Conservation (phyloP, 106 monocot genomes). For the Allium fistulosum region DNA sequence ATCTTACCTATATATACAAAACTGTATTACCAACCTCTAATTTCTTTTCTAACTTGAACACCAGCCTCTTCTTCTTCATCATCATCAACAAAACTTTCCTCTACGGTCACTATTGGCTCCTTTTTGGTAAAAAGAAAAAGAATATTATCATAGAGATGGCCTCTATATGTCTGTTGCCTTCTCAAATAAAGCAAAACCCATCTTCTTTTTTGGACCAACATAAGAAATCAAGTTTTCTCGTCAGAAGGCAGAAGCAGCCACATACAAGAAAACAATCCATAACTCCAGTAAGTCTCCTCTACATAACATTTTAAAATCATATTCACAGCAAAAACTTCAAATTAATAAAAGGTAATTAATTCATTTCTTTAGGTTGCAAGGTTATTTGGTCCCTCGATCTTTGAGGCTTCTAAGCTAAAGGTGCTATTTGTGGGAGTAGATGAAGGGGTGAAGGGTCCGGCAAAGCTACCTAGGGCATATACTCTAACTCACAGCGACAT, state of each 20-base stretch:
- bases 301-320: neutral
- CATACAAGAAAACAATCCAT: conserved; percentile 8
- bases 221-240: neutral
- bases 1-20: no score
- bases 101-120: no score
- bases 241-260: neutral
- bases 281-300: conserved; percentile 15
- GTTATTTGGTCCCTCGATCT: conserved; percentile 85
- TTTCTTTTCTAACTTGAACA: no score
- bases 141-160: no score
- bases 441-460: conserved; percentile 67
- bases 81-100: no score
- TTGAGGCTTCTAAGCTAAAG: conserved; percentile 92
- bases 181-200: conserved; percentile 3
- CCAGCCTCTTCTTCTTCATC: no score
- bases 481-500: conserved; percentile 98
- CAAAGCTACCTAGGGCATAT: conserved; percentile 67
- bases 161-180: conserved; percentile 1
- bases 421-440: conserved; percentile 65
- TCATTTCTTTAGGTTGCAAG: conserved; percentile 39
- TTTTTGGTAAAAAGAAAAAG: no score
- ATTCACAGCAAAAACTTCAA: neutral
- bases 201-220: neutral
- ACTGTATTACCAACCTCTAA: no score
- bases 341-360: neutral